Percentiles rank a stretch among this genome's conserved stretches.
Conservation (phyloP, 306 rosid species). For the Corylus heterophylla region DNA sequence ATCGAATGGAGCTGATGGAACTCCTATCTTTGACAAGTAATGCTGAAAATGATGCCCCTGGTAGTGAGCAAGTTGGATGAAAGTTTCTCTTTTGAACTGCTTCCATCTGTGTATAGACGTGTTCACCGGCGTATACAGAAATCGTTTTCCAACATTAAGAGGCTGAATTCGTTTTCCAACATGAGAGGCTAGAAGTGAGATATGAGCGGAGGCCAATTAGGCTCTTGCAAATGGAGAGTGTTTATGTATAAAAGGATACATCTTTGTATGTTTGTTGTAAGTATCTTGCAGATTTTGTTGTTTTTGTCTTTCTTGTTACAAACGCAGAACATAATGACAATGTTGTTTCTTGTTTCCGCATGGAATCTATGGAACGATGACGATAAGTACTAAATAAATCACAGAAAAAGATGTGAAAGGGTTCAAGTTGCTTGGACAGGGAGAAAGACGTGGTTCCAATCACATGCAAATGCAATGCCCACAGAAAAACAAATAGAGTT, state of each 20-base stretch:
- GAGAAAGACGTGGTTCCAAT: too few relatives aligned
- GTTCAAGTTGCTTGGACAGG: neutral
- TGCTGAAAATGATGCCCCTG: slow-evolving; percentile 41
- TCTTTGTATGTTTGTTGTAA: neutral
- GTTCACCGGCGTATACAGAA: slow-evolving; percentile 5
- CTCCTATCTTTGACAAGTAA: slow-evolving; percentile 58
- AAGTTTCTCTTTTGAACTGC: slow-evolving; percentile 30
- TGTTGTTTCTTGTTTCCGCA: neutral
- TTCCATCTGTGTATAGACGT: slow-evolving; percentile 37
- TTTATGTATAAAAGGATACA: neutral
- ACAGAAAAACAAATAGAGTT: too few relatives aligned
- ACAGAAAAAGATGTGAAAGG: neutral
- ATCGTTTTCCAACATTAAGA: neutral
- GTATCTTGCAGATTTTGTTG: neutral
- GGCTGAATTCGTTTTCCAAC: neutral
- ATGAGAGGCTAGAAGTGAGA: neutral
- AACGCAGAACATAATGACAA: neutral
- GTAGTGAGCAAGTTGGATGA: slow-evolving; percentile 42
- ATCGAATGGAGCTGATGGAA: slow-evolving; percentile 73
- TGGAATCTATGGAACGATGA: neutral
- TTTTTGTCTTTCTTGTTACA: neutral
- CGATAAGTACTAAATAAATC: neutral
- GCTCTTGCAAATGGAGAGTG: neutral
- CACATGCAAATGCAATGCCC: too few relatives aligned
- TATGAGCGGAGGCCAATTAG: neutral